phyloP scores from a whole-genome alignment of 2,329 filamentous ascomycete genomes.

The Fonsecaea pugnacius region DNA sequence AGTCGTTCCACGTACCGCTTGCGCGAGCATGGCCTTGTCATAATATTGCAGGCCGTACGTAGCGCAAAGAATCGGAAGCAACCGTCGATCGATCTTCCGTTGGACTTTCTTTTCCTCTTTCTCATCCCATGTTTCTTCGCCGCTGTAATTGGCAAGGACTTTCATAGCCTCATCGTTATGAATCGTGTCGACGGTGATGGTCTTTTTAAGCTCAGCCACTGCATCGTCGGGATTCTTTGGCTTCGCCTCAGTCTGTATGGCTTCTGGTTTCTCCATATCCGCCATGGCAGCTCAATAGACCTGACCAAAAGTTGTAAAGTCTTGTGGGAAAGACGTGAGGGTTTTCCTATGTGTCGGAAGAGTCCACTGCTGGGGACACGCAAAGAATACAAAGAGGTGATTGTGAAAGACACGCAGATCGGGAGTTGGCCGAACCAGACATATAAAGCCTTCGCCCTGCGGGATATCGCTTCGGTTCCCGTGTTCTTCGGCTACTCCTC shows the following conservation, averaged over 20 bases:
- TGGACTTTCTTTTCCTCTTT: slow-evolving; percentile 27
- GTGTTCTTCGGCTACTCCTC: slow-evolving; percentile 2
- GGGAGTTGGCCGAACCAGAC: neutral
- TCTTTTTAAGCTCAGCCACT: slow-evolving; percentile 21
- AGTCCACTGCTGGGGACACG: neutral
- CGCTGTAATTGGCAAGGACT: slow-evolving; percentile 28
- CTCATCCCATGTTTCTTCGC: slow-evolving; percentile 24
- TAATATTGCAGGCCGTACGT: slow-evolving; percentile 49
- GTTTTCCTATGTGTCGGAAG: neutral
- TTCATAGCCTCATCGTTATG: slow-evolving; percentile 32
- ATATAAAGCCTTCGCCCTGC: slow-evolving; percentile 4
- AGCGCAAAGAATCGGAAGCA: slow-evolving; percentile 58
- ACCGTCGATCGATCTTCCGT: slow-evolving; percentile 38
- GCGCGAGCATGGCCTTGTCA: slow-evolving; percentile 54
- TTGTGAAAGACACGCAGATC: neutral
- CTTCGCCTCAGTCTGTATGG: slow-evolving; percentile 10
- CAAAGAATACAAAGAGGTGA: neutral
- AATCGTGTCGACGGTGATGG: slow-evolving; percentile 25
- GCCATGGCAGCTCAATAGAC: neutral
- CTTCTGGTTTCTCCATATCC: slow-evolving; percentile 9
- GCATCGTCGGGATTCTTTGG: slow-evolving; percentile 3
- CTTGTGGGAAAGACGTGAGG: neutral
- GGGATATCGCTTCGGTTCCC: neutral
- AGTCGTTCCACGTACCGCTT: slow-evolving; percentile 49
- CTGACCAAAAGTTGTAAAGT: neutral